These are phyloP conservation scores for Xanthoconium purpureum DNA, from an alignment of 768 basidiomycete genomes.

Conservation along the genomic window DNA sequence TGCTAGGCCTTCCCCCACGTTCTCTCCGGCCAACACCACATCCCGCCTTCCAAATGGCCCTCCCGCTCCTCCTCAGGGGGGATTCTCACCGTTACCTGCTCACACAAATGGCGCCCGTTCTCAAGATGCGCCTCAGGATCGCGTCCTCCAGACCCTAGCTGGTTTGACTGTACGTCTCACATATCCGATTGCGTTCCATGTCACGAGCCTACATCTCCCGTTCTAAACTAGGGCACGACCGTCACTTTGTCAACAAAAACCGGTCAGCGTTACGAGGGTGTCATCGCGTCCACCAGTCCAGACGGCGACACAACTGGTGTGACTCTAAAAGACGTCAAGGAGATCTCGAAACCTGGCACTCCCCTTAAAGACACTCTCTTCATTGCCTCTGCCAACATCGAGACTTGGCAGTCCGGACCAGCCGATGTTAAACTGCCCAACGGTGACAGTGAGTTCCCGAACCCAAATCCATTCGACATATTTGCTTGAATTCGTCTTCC, in stretches of 20 bases:
- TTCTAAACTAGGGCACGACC: slow-evolving; percentile 60
- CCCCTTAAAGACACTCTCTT: slow-evolving; percentile 70
- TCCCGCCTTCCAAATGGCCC: slow-evolving; percentile 44
- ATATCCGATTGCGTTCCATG: slow-evolving; percentile 6
- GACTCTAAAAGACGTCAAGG: slow-evolving; percentile 74
- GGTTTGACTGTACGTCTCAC: slow-evolving; percentile 63
- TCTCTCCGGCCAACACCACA: slow-evolving; percentile 47
- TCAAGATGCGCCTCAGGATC: slow-evolving; percentile 51
- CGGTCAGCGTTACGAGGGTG: slow-evolving; percentile 70
- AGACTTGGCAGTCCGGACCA: slow-evolving; percentile 69
- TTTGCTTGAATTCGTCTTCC: background rate
- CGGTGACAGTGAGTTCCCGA: slow-evolving; percentile 59
- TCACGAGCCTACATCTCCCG: slow-evolving; percentile 16
- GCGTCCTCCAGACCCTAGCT: slow-evolving; percentile 59
- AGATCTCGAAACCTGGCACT: slow-evolving; percentile 60
- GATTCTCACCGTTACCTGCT: slow-evolving; percentile 42
- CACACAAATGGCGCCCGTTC: slow-evolving; percentile 48
- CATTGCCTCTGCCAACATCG: slow-evolving; percentile 70
- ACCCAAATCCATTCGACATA: background rate
- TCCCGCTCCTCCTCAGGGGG: slow-evolving; percentile 33
- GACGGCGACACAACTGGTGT: slow-evolving; percentile 73
- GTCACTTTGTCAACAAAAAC: slow-evolving; percentile 75
- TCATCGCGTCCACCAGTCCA: slow-evolving; percentile 52
- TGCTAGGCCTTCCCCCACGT: slow-evolving; percentile 67
- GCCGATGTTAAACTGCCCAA: slow-evolving; percentile 67